These are phyloP conservation scores for Phycomyces nitens DNA, from an alignment of 192 early-diverging fungal genomes.

Conservation along the genomic window DNA sequence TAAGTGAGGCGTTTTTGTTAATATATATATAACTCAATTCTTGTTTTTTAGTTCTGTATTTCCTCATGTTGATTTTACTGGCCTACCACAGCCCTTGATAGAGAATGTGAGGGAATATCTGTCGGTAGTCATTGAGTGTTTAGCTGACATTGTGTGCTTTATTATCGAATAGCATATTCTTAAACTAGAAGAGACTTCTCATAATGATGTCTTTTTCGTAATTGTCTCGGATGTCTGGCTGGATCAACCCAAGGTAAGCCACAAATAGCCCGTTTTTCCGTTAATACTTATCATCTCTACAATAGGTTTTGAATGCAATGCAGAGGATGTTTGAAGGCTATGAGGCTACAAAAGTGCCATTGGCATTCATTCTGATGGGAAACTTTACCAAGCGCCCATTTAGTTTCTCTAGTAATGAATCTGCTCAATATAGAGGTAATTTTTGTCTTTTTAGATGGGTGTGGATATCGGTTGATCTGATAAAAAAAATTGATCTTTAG, in stretches of 20 bases:
- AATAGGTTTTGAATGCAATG: conserved; percentile 67
- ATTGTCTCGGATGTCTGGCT: conserved; percentile 85
- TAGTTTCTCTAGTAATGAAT: conserved; percentile 57
- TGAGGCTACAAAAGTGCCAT: conserved; percentile 57
- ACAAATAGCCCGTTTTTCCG: not conserved
- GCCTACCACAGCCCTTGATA: conserved; percentile 46
- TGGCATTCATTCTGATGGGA: conserved; percentile 85
- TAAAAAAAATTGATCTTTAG: not conserved
- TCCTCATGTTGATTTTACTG: conserved; percentile 54
- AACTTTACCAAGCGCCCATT: conserved; percentile 81
- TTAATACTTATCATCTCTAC: not conserved
- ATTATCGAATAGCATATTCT: conserved; percentile 19
- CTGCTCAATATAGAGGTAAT: conserved; percentile 58
- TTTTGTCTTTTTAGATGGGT: conserved; percentile 1
- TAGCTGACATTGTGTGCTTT: not conserved
- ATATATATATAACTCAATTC: not conserved
- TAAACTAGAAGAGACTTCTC: conserved; percentile 35
- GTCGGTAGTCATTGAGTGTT: not conserved
- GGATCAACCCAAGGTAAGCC: conserved; percentile 70
- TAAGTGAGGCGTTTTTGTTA: conserved; percentile 10
- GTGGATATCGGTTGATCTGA: not conserved
- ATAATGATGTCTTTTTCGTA: conserved; percentile 65
- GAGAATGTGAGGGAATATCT: conserved; percentile 38
- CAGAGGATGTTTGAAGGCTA: conserved; percentile 74
- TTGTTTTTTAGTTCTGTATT: conserved; percentile 38